These are phyloP conservation scores for Pythium brachiatum DNA, from an alignment of 352 stramenopile genomes.

Conservation along the genomic window DNA sequence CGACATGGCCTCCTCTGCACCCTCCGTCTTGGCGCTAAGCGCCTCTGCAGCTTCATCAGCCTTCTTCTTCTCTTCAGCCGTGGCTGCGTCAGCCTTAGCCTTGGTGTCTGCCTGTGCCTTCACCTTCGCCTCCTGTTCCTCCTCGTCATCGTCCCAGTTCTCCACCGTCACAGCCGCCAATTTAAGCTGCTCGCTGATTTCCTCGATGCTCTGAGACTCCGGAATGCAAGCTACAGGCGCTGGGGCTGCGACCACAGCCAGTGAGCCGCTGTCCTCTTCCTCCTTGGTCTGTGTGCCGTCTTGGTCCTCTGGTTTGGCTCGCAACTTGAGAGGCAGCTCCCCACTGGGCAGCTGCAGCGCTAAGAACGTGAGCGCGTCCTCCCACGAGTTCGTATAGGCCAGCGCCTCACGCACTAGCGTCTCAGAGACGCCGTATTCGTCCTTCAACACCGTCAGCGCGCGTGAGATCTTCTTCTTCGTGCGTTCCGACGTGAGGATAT, in stretches of 20 bases:
- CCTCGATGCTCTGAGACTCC: slow-evolving; percentile 1
- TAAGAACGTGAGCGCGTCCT: slow-evolving; percentile 68
- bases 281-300: background rate
- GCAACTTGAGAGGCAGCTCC: slow-evolving; percentile 43
- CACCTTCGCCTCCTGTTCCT: slow-evolving; percentile 4
- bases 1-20: slow-evolving; percentile 37
- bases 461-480: slow-evolving; percentile 54
- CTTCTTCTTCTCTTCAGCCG: background rate
- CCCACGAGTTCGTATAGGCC: slow-evolving; percentile 56
- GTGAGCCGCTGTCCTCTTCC: slow-evolving; percentile 28
- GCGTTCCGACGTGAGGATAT: slow-evolving; percentile 45
- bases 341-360: slow-evolving; percentile 55
- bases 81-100: background rate
- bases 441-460: slow-evolving; percentile 39
- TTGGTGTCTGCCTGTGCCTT: background rate
- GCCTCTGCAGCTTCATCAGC: background rate
- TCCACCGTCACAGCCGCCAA: slow-evolving; percentile 4
- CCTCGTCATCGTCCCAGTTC: slow-evolving; percentile 29
- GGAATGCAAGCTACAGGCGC: background rate
- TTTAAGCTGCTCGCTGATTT: slow-evolving; percentile 4
- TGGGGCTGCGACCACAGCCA: slow-evolving; percentile 27
- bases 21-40: slow-evolving; percentile 8
- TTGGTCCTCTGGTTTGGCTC: slow-evolving; percentile 26
- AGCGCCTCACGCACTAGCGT: slow-evolving; percentile 40
- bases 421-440: slow-evolving; percentile 46